Base-by-base conservation (phyloP, 2,329 filamentous ascomycete genomes). In the Aspergillus sp. region DNA sequence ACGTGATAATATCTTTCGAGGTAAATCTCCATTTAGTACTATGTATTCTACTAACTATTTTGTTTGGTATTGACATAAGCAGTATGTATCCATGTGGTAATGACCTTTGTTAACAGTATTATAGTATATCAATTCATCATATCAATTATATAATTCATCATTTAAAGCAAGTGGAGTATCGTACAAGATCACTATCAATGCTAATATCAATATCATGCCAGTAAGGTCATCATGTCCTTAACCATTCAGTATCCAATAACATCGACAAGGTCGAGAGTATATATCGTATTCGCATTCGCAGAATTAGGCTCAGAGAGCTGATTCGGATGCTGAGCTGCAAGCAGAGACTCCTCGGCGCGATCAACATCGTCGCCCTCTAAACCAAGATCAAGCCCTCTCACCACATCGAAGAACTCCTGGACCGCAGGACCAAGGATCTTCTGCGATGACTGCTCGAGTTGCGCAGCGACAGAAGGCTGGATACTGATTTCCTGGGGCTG, bases 401-500 rank as follows among this genome's bases (percentile, higher is more conserved):
- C 19, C 1, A 54, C 56, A 49, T 62, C 58, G 32, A 67, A 41
- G 48, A 69, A 65, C 1, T 10, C 25, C 0, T 21, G 19, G 3
- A 62, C 67, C 19, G 69, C 69, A 55, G 67, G 41, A 5, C 70
- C 56, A 32, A 77, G 71, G 3, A 43, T 61, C 7, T 58, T 58
- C 48, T 65, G 66, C 6, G 65, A 63, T 5, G 48, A 50, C 48
- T 67, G 59, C 17, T 71, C 65, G 8, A 73, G 59, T 6, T 66
- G 36, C 15, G 60, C 58, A 13, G 62, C 60, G 49, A 70, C 48
- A 5, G 65, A 62, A 7, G 73, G 61, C 53, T 78, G 76, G 17
- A 82, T 69, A 1, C 67, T 41, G 1, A 85, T 73, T 61, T 82
- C 80, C 61, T 78, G 80, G 15, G 75, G 77, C 10, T 73, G 74